These are phyloP conservation scores for Triticum aestivum DNA, from an alignment of 176 grass and related monocot species.

Conservation along the genomic window DNA sequence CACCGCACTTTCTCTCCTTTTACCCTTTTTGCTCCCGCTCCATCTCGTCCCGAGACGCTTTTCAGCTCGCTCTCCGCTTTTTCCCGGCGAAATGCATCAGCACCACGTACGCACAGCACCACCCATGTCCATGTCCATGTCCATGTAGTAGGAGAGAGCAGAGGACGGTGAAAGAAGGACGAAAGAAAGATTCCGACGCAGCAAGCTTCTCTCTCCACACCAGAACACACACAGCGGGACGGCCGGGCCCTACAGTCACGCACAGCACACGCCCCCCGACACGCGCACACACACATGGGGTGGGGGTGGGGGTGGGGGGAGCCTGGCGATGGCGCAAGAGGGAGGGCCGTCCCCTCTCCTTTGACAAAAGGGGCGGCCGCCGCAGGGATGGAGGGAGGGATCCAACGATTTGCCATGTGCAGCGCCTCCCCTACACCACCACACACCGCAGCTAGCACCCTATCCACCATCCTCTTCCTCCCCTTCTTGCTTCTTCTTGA, in stretches of 20 bases:
- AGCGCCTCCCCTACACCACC: background rate
- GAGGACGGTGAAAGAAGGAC: background rate
- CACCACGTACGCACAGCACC: too few relatives aligned
- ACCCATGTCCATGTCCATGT: background rate
- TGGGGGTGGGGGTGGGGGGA: background rate
- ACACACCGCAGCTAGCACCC: constrained; percentile 28
- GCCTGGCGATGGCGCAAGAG: constrained; percentile 34
- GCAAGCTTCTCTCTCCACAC: background rate
- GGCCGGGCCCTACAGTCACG: constrained; percentile 15
- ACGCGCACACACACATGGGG: constrained; percentile 41
- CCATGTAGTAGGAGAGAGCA: background rate
- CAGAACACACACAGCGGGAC: background rate
- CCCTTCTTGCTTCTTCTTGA: background rate
- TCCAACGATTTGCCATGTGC: constrained; percentile 32
- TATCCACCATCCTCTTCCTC: background rate
- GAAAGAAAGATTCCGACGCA: constrained; percentile 14
- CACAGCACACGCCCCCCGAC: constrained; percentile 42
- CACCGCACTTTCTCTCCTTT: background rate
- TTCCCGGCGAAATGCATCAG: background rate
- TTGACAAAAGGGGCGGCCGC: constrained; percentile 36
- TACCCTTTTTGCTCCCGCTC: background rate
- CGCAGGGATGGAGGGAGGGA: constrained; percentile 18
- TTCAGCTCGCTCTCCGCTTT: background rate
- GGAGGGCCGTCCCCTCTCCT: constrained; percentile 10
- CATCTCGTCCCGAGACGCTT: background rate